Evolutionary conservation across 2,329 filamentous ascomycete genomes (phyloP), one percentile per base, ranked within the genome.

Genomic region (Trichoderma sp.): DNA sequence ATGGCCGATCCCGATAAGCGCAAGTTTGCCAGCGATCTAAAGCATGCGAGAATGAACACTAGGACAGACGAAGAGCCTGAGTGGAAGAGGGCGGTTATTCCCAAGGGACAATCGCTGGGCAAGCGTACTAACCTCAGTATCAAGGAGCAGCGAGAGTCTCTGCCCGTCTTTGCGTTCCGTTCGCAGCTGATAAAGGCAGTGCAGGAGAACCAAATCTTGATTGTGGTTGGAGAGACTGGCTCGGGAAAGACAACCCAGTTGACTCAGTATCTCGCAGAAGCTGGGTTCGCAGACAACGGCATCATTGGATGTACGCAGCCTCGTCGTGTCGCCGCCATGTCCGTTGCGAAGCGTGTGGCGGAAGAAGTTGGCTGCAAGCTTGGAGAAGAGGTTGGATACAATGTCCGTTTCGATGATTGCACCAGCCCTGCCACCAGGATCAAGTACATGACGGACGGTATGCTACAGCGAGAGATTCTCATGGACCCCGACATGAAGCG

Each of bases 381-480:
- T 14, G 96, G 96, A 39, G 90, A 95, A 71, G 95, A 98, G 80
- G 95, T 99, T 74, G 96, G 96, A 70, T 99, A 99, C 80, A 97
- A 93, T 8, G 97, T 99, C 79, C 93, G 96, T 80, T 99, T 99
- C 79, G 96, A 99, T 79, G 96, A 99, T 82, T 93, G 91, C 80
- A 98, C 95, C 0, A 93, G 91, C 74, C 90, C 93, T 2, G 88
- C 91, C 21, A 99, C 96, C 1, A 93, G 91, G 79, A 97, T 99
- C 85, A 99, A 99, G 84, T 99, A 99, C 84, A 98, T 99, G 95
- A 99, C 96, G 18, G 96, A 99, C 78, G 96, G 96, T 82, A 98
- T 98, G 93, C 88, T 99, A 80, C 91, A 98, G 83, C 89, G 96
- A 84, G 96, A 99, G 83, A 94, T 98, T 79, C 87, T 99, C 66